A percentile compares a stretch with the other conserved stretches of the same genome.
Conservation (phyloP, 179 eudicot genomes). For the Silene coronaria region DNA sequence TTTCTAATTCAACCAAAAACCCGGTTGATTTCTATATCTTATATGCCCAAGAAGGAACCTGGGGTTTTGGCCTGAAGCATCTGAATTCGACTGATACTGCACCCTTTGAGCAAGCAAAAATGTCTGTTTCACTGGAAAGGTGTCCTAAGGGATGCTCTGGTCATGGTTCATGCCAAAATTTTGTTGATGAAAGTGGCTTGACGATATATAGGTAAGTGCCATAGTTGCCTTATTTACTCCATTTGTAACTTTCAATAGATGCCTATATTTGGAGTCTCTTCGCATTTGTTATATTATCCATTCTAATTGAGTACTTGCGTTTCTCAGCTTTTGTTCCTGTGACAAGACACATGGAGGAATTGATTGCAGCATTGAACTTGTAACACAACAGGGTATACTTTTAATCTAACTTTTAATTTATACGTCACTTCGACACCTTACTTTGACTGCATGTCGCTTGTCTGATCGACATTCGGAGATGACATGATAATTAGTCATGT, state of each 20-base stretch:
- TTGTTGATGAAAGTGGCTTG: slow-evolving; percentile 77
- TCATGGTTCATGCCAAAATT: slow-evolving; percentile 62
- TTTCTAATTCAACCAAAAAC: slow-evolving; percentile 57
- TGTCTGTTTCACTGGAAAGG: slow-evolving; percentile 78
- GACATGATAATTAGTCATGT: neutral
- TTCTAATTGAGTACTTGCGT: slow-evolving; percentile 6
- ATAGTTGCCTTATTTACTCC: neutral
- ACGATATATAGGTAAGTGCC: slow-evolving; percentile 57
- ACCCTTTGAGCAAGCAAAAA: slow-evolving; percentile 31
- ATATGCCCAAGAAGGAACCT: slow-evolving; percentile 72
- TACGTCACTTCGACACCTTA: neutral
- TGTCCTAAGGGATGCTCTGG: slow-evolving; percentile 77
- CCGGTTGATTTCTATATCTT: slow-evolving; percentile 62
- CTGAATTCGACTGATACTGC: slow-evolving; percentile 22
- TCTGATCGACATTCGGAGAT: neutral
- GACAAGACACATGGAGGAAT: slow-evolving; percentile 85
- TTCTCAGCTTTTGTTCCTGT: slow-evolving; percentile 72
- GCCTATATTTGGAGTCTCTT: neutral
- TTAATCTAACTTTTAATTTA: neutral
- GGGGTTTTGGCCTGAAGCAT: slow-evolving; percentile 66
- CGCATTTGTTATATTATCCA: neutral
- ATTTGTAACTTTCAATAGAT: neutral
- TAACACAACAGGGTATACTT: slow-evolving; percentile 61
- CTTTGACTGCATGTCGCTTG: neutral
- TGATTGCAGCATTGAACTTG: slow-evolving; percentile 81